Conservation (phyloP, 768 basidiomycete genomes). For the Hortiboletus flavorubellus region DNA sequence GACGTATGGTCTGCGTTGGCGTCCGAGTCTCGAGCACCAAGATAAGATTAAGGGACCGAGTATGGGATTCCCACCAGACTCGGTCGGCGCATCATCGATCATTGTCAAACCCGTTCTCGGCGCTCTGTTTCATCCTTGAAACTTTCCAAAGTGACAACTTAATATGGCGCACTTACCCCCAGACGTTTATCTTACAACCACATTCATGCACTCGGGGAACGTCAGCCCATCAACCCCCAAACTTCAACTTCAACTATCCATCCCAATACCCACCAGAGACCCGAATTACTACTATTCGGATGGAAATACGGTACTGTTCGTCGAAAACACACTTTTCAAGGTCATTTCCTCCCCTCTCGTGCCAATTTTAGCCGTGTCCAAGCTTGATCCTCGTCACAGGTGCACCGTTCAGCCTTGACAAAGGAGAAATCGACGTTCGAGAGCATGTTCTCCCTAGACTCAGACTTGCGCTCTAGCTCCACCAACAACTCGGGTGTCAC, state of each 20-base stretch:
- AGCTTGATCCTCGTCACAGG: slow-evolving; percentile 24
- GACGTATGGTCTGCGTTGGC: neutral
- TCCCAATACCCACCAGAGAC: slow-evolving; percentile 36
- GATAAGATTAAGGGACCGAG: slow-evolving; percentile 7
- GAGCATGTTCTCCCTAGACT: slow-evolving; percentile 44
- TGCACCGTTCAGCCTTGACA: slow-evolving; percentile 39
- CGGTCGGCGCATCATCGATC: neutral
- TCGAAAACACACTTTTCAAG: slow-evolving; percentile 48
- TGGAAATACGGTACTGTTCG: slow-evolving; percentile 42
- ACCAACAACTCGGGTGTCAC: slow-evolving; percentile 24
- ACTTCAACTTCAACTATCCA: slow-evolving; percentile 32
- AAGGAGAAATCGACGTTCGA: slow-evolving; percentile 47
- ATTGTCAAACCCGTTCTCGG: neutral
- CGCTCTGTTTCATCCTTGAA: slow-evolving; percentile 14
- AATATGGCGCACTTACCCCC: slow-evolving; percentile 30
- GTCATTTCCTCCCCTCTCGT: slow-evolving; percentile 27
- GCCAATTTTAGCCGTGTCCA: slow-evolving; percentile 19
- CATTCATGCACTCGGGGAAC: slow-evolving; percentile 33
- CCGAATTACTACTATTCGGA: slow-evolving; percentile 38
- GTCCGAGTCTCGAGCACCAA: neutral
- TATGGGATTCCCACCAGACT: slow-evolving; percentile 18
- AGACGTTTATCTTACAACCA: slow-evolving; percentile 31
- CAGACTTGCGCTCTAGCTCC: slow-evolving; percentile 30
- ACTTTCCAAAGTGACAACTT: slow-evolving; percentile 6
- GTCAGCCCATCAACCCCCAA: slow-evolving; percentile 33